These are phyloP conservation scores for Cyclotella cryptica DNA, from an alignment of 108 stramenopile species.

Conservation along the genomic window DNA sequence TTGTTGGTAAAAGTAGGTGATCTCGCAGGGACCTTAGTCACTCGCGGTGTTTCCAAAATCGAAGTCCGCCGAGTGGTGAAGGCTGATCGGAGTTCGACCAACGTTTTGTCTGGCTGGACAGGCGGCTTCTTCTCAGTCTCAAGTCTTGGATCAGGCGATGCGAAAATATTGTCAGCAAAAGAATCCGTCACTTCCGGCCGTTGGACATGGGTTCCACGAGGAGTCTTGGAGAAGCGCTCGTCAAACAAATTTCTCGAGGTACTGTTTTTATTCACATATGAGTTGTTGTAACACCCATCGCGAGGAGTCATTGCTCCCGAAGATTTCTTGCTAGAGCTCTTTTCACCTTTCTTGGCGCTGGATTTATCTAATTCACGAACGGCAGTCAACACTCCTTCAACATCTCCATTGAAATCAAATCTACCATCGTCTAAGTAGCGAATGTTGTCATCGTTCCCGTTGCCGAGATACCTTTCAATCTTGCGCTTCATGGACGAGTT, in stretches of 20 bases:
- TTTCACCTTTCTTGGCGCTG: slow-evolving; percentile 9
- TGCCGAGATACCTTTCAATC: slow-evolving; percentile 78
- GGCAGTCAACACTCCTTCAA: slow-evolving; percentile 82
- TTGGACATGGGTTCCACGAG: neutral
- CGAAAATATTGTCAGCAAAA: slow-evolving; percentile 39
- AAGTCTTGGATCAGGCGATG: slow-evolving; percentile 16
- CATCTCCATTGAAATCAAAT: slow-evolving; percentile 87
- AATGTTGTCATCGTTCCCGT: slow-evolving; percentile 53
- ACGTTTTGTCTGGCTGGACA: neutral
- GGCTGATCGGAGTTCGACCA: slow-evolving; percentile 21
- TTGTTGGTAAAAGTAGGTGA: slow-evolving; percentile 17
- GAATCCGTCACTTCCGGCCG: neutral
- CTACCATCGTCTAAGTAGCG: slow-evolving; percentile 74
- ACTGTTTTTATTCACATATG: slow-evolving; percentile 10
- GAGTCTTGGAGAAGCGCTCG: neutral
- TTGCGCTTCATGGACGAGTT: slow-evolving; percentile 94
- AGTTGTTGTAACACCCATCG: neutral
- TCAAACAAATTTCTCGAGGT: slow-evolving; percentile 25
- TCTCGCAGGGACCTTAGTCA: slow-evolving; percentile 4
- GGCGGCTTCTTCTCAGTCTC: neutral
- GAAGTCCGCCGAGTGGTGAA: slow-evolving; percentile 42
- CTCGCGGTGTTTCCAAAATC: slow-evolving; percentile 41
- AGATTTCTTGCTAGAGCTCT: neutral
- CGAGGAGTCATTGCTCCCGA: neutral
- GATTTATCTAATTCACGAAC: slow-evolving; percentile 58